Conservation (phyloP, 2,329 filamentous ascomycete genomes). For the Alternaria incomplexa region DNA sequence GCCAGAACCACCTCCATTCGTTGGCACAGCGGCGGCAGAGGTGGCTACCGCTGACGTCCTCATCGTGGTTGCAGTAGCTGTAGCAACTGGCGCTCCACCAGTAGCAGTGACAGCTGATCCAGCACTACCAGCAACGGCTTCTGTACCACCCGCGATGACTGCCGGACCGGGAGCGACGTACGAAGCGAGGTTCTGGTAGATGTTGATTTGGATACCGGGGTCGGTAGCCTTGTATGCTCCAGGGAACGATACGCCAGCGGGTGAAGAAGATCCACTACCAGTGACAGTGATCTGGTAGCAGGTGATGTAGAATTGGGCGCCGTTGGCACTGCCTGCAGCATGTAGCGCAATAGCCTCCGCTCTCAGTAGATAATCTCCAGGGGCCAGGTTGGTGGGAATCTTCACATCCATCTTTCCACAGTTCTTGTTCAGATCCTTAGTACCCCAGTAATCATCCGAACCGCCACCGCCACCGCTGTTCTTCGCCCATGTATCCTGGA, state of each 20-base stretch:
- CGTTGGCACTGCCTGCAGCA: conserved; percentile 53
- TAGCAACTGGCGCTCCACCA: conserved; percentile 19
- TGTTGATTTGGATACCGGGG: conserved; percentile 65
- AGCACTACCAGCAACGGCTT: conserved; percentile 36
- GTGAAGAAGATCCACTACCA: conserved; percentile 58
- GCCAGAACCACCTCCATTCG: conserved; percentile 18
- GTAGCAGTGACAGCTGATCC: conserved; percentile 28
- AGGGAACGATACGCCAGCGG: conserved; percentile 57
- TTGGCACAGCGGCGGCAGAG: conserved; percentile 18
- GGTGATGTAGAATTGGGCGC: conserved; percentile 54
- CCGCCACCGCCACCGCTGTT: conserved; percentile 48
- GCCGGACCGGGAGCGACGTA: conserved; percentile 62
- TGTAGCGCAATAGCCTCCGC: conserved; percentile 66
- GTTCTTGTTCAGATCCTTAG: conserved; percentile 55
- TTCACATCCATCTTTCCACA: conserved; percentile 58
- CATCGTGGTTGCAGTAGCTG: conserved; percentile 18
- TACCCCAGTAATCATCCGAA: conserved; percentile 57
- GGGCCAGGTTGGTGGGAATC: conserved; percentile 59
- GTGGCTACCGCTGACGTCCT: conserved; percentile 10
- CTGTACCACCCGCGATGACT: conserved; percentile 40
- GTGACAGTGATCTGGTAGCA: conserved; percentile 67
- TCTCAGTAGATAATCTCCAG: conserved; percentile 58
- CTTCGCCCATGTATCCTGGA: conserved; percentile 60
- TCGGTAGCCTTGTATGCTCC: conserved; percentile 64
- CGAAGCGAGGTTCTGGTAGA: conserved; percentile 58